phyloP scores from a whole-genome alignment of 2,329 filamentous ascomycete genomes.

The Microthyrium microscopicum region DNA sequence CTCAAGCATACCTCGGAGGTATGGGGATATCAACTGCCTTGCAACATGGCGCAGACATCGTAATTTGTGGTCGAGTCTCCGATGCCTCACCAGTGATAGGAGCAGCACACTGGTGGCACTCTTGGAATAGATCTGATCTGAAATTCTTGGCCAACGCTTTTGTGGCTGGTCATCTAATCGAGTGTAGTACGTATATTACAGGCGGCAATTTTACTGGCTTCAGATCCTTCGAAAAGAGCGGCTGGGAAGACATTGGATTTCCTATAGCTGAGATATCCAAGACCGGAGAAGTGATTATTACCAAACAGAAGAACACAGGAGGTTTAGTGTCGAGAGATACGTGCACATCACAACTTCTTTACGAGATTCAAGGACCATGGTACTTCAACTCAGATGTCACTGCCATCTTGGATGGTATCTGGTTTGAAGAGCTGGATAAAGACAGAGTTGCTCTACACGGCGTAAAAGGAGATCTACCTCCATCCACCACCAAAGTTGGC shows the following conservation, averaged over 20 bases:
- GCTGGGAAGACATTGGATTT: constrained; percentile 20
- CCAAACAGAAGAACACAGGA: constrained; percentile 16
- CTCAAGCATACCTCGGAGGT: constrained; percentile 26
- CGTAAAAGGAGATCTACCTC: constrained; percentile 27
- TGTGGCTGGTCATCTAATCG: constrained; percentile 27
- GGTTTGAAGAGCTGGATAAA: constrained; percentile 32
- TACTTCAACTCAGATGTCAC: constrained; percentile 43
- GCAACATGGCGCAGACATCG: constrained; percentile 25
- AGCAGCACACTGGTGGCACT: constrained; percentile 28
- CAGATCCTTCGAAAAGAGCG: constrained; percentile 19
- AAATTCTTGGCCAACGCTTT: constrained; percentile 26
- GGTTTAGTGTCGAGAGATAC: constrained; percentile 28
- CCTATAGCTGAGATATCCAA: constrained; percentile 20
- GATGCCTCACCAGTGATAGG: constrained; percentile 29
- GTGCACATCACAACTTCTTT: constrained; percentile 33
- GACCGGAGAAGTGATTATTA: constrained; percentile 18
- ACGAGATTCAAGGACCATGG: constrained; percentile 38
- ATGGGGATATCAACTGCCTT: constrained; percentile 26
- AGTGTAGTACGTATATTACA: constrained; percentile 26
- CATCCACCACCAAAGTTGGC: constrained; percentile 26
- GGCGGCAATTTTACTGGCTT: constrained; percentile 29
- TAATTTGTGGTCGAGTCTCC: constrained; percentile 27
- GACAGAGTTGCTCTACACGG: constrained; percentile 34
- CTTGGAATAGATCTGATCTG: constrained; percentile 22
- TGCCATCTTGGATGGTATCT: constrained; percentile 32